Percentiles rank a stretch among this genome's conserved stretches.
Conservation (phyloP, 2,329 filamentous ascomycete genomes). For the Aspergillus versicolor region DNA sequence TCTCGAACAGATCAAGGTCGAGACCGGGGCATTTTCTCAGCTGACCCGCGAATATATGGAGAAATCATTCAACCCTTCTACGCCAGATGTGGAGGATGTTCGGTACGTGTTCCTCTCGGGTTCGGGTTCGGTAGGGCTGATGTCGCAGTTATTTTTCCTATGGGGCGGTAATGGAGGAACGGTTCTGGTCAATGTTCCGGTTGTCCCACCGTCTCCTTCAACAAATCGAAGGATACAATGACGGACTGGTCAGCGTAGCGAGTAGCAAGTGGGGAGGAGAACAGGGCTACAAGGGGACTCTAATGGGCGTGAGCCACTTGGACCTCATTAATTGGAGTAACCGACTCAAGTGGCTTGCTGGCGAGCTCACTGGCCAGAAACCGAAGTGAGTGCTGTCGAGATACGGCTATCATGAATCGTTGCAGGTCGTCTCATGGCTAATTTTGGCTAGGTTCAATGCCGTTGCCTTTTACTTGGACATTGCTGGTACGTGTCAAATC, state of each 20-base stretch:
- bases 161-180: constrained; percentile 57
- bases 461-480: constrained; percentile 63
- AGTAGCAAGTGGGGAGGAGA: constrained; percentile 60
- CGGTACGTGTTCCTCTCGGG: constrained; percentile 33
- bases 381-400: constrained; percentile 43
- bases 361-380: constrained; percentile 56
- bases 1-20: constrained; percentile 54
- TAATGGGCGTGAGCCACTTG: constrained; percentile 63
- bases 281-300: constrained; percentile 58
- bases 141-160: constrained; percentile 59
- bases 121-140: constrained; percentile 10
- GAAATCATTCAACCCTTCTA: constrained; percentile 59
- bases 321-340: constrained; percentile 69
- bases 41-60: constrained; percentile 59
- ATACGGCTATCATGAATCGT: neutral
- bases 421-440: neutral
- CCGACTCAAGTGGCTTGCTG: constrained; percentile 58
- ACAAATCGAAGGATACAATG: constrained; percentile 58
- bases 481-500: constrained; percentile 52
- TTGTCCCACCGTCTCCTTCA: constrained; percentile 56
- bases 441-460: constrained; percentile 58
- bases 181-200: constrained; percentile 57
- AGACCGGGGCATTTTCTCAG: constrained; percentile 62
- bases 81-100: constrained; percentile 55
- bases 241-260: constrained; percentile 61